These are phyloP conservation scores for Lavandula angustifolia DNA, from an alignment of 257 asterid species.

Conservation along the genomic window DNA sequence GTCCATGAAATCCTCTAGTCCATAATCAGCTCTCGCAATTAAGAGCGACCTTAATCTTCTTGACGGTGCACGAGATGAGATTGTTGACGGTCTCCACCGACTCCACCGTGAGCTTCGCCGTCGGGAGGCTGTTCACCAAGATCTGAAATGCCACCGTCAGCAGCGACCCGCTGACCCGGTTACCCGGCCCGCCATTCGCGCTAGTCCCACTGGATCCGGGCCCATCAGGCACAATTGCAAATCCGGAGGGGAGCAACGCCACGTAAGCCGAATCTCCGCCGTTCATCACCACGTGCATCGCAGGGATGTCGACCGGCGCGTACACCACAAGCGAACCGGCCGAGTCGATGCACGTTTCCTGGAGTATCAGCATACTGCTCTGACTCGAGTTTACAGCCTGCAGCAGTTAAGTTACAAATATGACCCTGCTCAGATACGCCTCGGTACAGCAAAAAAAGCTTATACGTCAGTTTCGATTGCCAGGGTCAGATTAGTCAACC, in stretches of 20 bases:
- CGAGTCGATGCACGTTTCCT: slow-evolving; percentile 81
- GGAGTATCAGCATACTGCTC: slow-evolving; percentile 84
- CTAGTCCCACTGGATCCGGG: slow-evolving; percentile 49
- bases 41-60: slow-evolving; percentile 85
- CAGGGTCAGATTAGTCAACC: slow-evolving; percentile 42
- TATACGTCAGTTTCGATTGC: slow-evolving; percentile 30
- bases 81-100: slow-evolving; percentile 95
- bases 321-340: slow-evolving; percentile 88
- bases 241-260: slow-evolving; percentile 88
- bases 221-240: slow-evolving; percentile 85
- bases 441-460: slow-evolving; percentile 23
- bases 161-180: slow-evolving; percentile 67
- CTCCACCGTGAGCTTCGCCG: slow-evolving; percentile 88
- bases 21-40: slow-evolving; percentile 62
- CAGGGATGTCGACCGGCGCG: slow-evolving; percentile 96
- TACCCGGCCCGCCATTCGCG: slow-evolving; percentile 38
- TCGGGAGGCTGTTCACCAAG: slow-evolving; percentile 78
- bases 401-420: slow-evolving; percentile 7
- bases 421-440: slow-evolving; percentile 26
- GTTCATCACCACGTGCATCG: slow-evolving; percentile 92
- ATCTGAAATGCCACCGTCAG: slow-evolving; percentile 93
- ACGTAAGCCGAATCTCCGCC: slow-evolving; percentile 96
- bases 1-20: background rate
- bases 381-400: slow-evolving; percentile 73
- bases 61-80: slow-evolving; percentile 89